These are phyloP conservation scores for Tillandsia leiboldiana DNA, from an alignment of 176 grass and related monocot genomes.

Conservation along the genomic window DNA sequence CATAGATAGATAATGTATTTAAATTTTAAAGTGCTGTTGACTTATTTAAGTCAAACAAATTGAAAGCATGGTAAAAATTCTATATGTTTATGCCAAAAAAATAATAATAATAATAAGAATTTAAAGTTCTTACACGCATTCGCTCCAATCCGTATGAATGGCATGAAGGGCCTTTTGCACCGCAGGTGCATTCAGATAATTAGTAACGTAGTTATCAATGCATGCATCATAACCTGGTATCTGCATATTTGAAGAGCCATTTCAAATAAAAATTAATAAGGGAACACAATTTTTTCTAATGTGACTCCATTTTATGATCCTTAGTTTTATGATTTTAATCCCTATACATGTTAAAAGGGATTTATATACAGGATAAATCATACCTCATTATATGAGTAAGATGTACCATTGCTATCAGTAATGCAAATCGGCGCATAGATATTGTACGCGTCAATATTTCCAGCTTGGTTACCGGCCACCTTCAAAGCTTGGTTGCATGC, in stretches of 20 bases:
- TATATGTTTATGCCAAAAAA: too few relatives aligned
- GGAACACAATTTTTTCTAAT: too few relatives aligned
- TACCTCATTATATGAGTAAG: not conserved
- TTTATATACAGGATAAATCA: not conserved
- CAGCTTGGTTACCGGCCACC: not conserved
- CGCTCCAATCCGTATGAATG: conserved; percentile 17
- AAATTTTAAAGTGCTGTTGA: too few relatives aligned
- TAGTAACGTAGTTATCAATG: not conserved
- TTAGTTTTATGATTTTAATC: too few relatives aligned
- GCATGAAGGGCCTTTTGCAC: conserved; percentile 48
- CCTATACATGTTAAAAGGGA: too few relatives aligned
- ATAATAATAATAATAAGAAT: too few relatives aligned
- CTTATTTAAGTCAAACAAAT: too few relatives aligned
- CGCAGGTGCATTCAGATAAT: conserved; percentile 39
- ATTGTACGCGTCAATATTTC: not conserved
- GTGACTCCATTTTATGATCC: too few relatives aligned
- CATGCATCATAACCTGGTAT: not conserved
- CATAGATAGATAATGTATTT: too few relatives aligned
- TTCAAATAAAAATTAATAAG: not conserved
- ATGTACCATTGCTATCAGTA: not conserved
- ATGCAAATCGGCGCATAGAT: conserved; percentile 8
- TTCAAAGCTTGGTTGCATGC: not conserved
- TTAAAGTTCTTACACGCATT: conserved; percentile 23
- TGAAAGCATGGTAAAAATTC: too few relatives aligned
- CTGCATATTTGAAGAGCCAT: not conserved